A percentile compares a stretch with the other conserved stretches of the same genome.
Conservation (phyloP, 116 monocot species). For the Posidonia oceanica region DNA sequence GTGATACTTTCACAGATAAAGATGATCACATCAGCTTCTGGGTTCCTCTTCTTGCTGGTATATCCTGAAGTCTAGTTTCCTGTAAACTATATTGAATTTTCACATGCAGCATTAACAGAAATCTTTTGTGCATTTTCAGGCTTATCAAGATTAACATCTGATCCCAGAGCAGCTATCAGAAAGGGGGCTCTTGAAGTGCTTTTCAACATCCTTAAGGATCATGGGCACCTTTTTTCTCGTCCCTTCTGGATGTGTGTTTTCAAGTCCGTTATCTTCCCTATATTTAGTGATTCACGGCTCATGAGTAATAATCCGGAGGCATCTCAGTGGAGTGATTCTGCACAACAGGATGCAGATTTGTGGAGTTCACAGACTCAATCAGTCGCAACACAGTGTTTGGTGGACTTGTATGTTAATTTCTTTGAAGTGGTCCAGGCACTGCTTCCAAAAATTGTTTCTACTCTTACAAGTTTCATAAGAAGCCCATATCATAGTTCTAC, state of each 20-base stretch:
- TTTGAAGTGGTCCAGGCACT: constrained; percentile 47
- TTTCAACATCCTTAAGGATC: constrained; percentile 91
- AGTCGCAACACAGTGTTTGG: constrained; percentile 56
- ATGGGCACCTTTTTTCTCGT: constrained; percentile 79
- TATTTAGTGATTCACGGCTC: constrained; percentile 33
- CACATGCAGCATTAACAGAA: background rate
- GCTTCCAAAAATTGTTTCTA: constrained; percentile 36
- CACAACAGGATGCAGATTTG: constrained; percentile 33
- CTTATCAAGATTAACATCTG: constrained; percentile 84
- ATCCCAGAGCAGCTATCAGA: constrained; percentile 66
- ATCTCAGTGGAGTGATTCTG: constrained; percentile 11
- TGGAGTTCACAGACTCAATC: constrained; percentile 41
- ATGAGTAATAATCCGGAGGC: constrained; percentile 13
- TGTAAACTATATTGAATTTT: background rate
- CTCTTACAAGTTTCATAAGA: constrained; percentile 47
- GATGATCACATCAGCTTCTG: constrained; percentile 80
- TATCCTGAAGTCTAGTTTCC: constrained; percentile 3
- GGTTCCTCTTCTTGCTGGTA: constrained; percentile 93
- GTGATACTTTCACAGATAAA: constrained; percentile 29
- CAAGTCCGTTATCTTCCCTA: constrained; percentile 73
- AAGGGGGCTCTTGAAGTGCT: constrained; percentile 90
- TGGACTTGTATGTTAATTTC: constrained; percentile 59
- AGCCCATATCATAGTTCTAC: constrained; percentile 68
- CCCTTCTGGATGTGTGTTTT: constrained; percentile 68
- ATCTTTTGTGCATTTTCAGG: constrained; percentile 34